These are phyloP conservation scores for Xylaria nigripes DNA, from an alignment of 495 filamentous ascomycete genomes.

Conservation along the genomic window DNA sequence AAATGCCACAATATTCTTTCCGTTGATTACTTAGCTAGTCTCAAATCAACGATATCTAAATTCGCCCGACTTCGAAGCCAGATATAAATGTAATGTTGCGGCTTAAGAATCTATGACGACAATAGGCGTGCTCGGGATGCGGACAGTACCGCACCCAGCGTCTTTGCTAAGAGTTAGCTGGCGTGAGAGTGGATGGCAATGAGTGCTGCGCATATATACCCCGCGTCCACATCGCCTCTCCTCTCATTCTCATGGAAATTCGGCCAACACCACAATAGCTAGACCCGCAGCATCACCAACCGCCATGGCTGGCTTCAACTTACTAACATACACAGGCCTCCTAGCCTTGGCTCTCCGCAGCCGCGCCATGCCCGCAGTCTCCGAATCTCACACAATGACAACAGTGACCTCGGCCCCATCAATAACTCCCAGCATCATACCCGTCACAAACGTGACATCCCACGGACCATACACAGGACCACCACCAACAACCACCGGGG, in stretches of 20 bases:
- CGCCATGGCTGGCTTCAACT: slow-evolving; percentile 16
- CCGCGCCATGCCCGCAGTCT: slow-evolving; percentile 30
- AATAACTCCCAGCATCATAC: slow-evolving; percentile 17
- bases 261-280: not conserved
- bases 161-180: not conserved
- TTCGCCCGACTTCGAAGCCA: not conserved
- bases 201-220: not conserved
- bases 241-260: not conserved
- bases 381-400: slow-evolving; percentile 30
- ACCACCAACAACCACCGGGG: slow-evolving; percentile 51
- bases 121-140: not conserved
- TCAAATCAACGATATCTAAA: not conserved
- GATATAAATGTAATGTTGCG: not conserved
- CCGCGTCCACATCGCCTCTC: not conserved
- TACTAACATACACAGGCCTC: slow-evolving; percentile 12
- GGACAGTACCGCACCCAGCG: not conserved
- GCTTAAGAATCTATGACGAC: slow-evolving; percentile 8
- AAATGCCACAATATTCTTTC: not conserved
- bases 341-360: slow-evolving; percentile 18
- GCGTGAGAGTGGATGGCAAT: not conserved
- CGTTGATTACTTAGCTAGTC: not conserved
- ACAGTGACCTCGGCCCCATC: slow-evolving; percentile 23
- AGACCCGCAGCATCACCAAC: not conserved
- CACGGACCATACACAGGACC: slow-evolving; percentile 54
- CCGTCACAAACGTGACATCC: slow-evolving; percentile 32